These are phyloP conservation scores for Wickerhamiella sergipiensis DNA, from an alignment of 805 yeast species.

Conservation along the genomic window DNA sequence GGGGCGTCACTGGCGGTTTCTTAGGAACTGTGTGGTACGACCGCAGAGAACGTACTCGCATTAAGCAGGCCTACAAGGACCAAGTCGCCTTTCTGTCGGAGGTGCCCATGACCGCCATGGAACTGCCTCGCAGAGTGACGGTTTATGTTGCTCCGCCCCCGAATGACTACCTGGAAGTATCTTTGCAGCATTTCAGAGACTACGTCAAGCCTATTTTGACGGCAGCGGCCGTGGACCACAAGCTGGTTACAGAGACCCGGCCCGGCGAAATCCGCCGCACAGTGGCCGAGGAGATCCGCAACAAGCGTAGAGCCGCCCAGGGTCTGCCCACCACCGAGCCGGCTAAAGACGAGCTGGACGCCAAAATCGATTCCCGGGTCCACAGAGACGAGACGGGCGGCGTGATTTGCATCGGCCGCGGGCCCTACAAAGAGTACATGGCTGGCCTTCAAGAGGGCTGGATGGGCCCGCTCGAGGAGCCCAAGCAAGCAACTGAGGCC, in stretches of 20 bases:
- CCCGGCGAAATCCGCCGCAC: conserved; percentile 78
- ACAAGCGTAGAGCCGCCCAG: conserved; percentile 37
- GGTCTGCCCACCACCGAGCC: conserved; percentile 19
- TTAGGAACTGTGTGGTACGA: conserved; percentile 76
- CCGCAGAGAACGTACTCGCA: conserved; percentile 51
- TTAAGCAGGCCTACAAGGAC: conserved; percentile 51
- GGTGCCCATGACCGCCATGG: conserved; percentile 32
- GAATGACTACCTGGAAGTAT: conserved; percentile 67
- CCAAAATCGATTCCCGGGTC: conserved; percentile 21
- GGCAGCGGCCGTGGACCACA: conserved; percentile 74
- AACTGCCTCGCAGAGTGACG: conserved; percentile 59
- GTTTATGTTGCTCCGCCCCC: conserved; percentile 96
- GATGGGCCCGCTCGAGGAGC: conserved; percentile 69
- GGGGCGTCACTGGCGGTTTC: conserved; percentile 50
- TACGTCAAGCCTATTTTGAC: conserved; percentile 77
- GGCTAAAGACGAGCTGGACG: conserved; percentile 21
- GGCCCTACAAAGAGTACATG: conserved; percentile 86
- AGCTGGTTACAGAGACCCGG: conserved; percentile 50
- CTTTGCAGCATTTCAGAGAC: conserved; percentile 58
- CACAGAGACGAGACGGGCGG: conserved; percentile 53
- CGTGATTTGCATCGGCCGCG: conserved; percentile 83
- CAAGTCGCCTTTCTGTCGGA: conserved; percentile 42
- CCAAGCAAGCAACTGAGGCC: conserved; percentile 18
- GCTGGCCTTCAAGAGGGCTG: conserved; percentile 90
- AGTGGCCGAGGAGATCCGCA: conserved; percentile 75